These are phyloP conservation scores for Epithele typhae DNA, from an alignment of 768 basidiomycete genomes.

Conservation along the genomic window DNA sequence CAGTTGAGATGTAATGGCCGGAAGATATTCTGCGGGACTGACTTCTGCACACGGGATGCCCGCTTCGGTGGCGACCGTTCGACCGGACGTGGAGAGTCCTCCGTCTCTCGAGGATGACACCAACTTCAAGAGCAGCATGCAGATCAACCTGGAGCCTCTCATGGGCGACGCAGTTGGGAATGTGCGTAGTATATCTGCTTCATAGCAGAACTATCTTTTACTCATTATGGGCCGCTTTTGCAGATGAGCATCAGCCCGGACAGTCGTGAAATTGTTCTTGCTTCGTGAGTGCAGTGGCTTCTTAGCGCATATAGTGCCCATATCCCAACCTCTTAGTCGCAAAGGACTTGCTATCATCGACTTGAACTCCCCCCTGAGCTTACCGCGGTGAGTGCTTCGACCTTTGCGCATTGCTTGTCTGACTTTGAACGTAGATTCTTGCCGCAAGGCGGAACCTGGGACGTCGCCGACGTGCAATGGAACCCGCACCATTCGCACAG, in stretches of 20 bases:
- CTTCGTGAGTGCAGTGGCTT: conserved; percentile 57
- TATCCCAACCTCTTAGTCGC: conserved; percentile 43
- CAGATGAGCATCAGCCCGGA: conserved; percentile 92
- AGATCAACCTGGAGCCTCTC: conserved; percentile 76
- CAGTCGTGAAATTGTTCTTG: conserved; percentile 85
- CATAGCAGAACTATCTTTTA: conserved; percentile 11
- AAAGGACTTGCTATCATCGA: conserved; percentile 95
- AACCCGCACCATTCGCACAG: conserved; percentile 75
- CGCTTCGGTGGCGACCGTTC: conserved; percentile 9
- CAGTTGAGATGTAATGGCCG: conserved; percentile 14
- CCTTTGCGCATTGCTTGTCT: not conserved
- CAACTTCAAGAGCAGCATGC: conserved; percentile 53
- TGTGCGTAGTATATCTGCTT: conserved; percentile 45
- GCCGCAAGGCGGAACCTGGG: conserved; percentile 96
- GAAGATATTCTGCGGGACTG: conserved; percentile 7
- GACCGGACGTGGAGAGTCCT: conserved; percentile 12
- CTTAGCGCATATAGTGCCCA: not conserved
- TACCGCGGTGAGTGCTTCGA: conserved; percentile 52
- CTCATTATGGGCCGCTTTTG: not conserved
- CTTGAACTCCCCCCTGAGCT: conserved; percentile 77
- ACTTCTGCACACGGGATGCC: conserved; percentile 9
- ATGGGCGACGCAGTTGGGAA: conserved; percentile 84
- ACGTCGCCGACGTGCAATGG: conserved; percentile 92
- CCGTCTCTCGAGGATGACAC: conserved; percentile 49
- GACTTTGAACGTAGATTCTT: conserved; percentile 47